Percentiles rank a stretch among this genome's conserved stretches.
Conservation (phyloP, 1,284 basidiomycete genomes). For the Ganoderma lingzhi region DNA sequence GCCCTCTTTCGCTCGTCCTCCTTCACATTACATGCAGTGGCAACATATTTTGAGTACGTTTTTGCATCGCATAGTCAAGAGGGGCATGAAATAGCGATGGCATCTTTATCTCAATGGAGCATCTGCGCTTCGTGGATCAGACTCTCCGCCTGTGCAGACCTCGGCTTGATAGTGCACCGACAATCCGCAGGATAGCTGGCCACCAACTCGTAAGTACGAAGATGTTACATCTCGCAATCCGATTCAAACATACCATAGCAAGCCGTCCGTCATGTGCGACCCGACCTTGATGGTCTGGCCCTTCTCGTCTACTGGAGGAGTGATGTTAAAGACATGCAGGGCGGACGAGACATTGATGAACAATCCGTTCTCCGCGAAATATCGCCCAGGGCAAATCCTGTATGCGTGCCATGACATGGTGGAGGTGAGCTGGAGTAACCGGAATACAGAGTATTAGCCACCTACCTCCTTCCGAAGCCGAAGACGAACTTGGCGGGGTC, state of each 20-base stretch:
- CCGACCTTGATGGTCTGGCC: neutral
- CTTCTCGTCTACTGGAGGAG: conserved; percentile 7
- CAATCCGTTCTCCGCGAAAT: conserved; percentile 3
- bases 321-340: conserved; percentile 5
- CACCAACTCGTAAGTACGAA: neutral
- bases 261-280: neutral
- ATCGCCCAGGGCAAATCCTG: conserved; percentile 2
- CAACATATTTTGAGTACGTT: no score
- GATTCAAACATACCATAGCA: neutral
- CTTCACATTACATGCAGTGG: no score
- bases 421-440: neutral
- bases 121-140: neutral
- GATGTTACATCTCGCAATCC: no score
- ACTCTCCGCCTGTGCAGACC: neutral
- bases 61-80: no score
- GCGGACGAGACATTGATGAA: conserved; percentile 4
- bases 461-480: conserved; percentile 45
- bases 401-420: neutral
- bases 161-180: conserved; percentile 8
- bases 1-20: no score
- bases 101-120: neutral
- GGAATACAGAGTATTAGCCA: neutral
- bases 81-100: no score
- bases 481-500: conserved; percentile 41
- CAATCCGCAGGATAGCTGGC: neutral